Percentiles rank a stretch among this genome's conserved stretches.
phyloP scores from a whole-genome alignment of 306 rosid species.

The Cicer pinnatifidum region DNA sequence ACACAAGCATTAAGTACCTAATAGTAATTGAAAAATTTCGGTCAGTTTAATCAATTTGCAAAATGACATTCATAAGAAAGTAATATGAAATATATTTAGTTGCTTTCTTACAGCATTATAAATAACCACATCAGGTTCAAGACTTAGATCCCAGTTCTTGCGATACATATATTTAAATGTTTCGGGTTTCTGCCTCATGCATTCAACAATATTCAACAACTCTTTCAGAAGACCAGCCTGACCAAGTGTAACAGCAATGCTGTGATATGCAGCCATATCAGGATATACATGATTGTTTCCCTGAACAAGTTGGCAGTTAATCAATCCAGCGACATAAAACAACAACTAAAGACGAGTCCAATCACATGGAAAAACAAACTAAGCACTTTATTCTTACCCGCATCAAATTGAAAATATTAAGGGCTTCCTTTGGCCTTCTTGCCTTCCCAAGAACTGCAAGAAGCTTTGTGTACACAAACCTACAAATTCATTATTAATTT shows the following conservation, averaged over 20 bases:
- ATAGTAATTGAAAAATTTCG: conserved; percentile 45
- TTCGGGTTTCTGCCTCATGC: conserved; percentile 79
- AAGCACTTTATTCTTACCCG: conserved; percentile 63
- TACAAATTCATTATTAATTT: conserved; percentile 48
- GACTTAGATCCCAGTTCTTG: conserved; percentile 76
- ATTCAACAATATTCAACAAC: conserved; percentile 70
- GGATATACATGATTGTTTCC: conserved; percentile 73
- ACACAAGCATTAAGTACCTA: conserved; percentile 92
- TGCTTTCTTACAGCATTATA: conserved; percentile 81
- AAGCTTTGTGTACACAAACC: conserved; percentile 92
- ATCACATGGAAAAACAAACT: conserved; percentile 38
- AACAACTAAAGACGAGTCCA: conserved; percentile 27
- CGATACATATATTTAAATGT: conserved; percentile 45
- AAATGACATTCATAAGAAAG: conserved; percentile 34
- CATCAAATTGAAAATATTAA: conserved; percentile 73
- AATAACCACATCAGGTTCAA: conserved; percentile 84
- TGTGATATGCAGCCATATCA: conserved; percentile 90
- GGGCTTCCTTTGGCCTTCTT: conserved; percentile 82
- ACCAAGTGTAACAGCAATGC: conserved; percentile 93
- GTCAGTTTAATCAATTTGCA: conserved; percentile 35
- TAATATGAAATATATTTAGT: conserved; percentile 34
- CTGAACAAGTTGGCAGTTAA: conserved; percentile 58
- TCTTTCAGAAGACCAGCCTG: conserved; percentile 86
- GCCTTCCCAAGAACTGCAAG: conserved; percentile 89
- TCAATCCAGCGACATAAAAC: conserved; percentile 41